Conservation (phyloP, 169 alveolate species). For the Perkinsus marinus region DNA sequence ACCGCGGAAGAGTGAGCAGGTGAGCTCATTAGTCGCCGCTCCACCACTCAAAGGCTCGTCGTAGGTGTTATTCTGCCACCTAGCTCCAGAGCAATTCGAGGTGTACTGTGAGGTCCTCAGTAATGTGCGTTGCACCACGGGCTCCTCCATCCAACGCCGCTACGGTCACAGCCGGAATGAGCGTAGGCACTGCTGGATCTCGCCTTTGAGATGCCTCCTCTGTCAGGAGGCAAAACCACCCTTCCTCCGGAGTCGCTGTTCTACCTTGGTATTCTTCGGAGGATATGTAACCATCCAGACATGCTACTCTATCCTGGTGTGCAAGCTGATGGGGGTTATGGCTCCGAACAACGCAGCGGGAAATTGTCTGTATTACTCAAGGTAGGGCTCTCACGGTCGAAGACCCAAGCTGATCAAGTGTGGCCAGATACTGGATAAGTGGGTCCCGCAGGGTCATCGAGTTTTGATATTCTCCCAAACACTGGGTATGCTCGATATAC, state of each 20-base stretch:
- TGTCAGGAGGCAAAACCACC: background rate
- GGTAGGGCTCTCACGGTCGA: background rate
- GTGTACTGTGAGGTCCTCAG: slow-evolving; percentile 32
- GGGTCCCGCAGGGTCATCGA: slow-evolving; percentile 28
- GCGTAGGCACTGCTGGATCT: background rate
- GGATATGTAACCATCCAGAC: slow-evolving; percentile 55
- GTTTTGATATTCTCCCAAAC: slow-evolving; percentile 34
- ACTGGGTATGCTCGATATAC: slow-evolving; percentile 29
- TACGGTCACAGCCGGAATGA: background rate
- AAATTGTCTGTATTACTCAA: background rate
- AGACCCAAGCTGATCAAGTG: background rate
- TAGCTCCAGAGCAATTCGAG: slow-evolving; percentile 44
- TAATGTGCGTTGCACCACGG: background rate
- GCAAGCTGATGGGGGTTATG: background rate
- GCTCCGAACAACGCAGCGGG: background rate
- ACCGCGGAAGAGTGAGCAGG: slow-evolving; percentile 43
- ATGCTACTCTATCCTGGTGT: slow-evolving; percentile 18
- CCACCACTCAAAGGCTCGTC: background rate
- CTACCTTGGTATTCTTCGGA: slow-evolving; percentile 31
- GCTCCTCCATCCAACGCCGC: background rate
- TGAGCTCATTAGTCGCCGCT: background rate
- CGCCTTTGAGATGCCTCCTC: background rate
- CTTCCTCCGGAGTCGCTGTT: background rate
- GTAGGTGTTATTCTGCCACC: slow-evolving; percentile 36
- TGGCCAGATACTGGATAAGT: background rate